Evolutionary conservation across 2,329 filamentous ascomycete species (phyloP), one percentile per base, ranked within the genome.

Genomic region (Colletotrichum sp.): DNA sequence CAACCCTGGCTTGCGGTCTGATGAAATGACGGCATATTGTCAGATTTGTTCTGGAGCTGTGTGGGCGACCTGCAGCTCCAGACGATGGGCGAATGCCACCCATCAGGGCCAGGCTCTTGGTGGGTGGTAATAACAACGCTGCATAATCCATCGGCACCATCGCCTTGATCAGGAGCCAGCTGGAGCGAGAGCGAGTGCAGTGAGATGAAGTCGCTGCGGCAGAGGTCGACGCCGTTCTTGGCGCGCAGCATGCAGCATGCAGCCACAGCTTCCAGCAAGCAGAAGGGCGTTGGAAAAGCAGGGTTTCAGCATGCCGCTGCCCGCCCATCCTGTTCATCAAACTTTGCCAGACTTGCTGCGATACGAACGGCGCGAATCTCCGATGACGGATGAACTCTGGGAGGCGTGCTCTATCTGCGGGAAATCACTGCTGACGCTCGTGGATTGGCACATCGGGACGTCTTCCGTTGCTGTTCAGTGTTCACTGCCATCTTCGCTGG

Each of bases 261-360:
- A 65, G 55, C 52, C 39, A 16, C 32, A 57, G 55, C 26, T 64
- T 64, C 59, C 32, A 64, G 71, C 57, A 63, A 73, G 55, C 28
- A 63, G 28, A 8, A 30, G 15, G 18, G 18, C 8, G 32, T 12
- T 16, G n/a, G 10, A 73, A 73, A 65, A 69, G 64, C 74, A 74
- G 30, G 74, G 74, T 76, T 76, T 76, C 74, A 76, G 70, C 70
- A 72, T 72, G 55, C 62, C 69, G 69, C 44, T n/a, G 28, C 60
- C 59, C 36, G 59, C 26, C 59, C 74, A 72, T 74, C 74, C 74
- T 74, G 64, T 74, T 71, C 60, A 71, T 71, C 69, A 71, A 71
- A 71, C 69, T 65, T 36, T 71, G 64, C 63, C 55, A 18, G 72
- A 34, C 21, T 65, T n/a, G 44, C 28, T 49, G 49, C 63, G 21